Evolutionary conservation across 805 yeast species (phyloP).

Genomic region (Nakazawaea ambrosiae): DNA sequence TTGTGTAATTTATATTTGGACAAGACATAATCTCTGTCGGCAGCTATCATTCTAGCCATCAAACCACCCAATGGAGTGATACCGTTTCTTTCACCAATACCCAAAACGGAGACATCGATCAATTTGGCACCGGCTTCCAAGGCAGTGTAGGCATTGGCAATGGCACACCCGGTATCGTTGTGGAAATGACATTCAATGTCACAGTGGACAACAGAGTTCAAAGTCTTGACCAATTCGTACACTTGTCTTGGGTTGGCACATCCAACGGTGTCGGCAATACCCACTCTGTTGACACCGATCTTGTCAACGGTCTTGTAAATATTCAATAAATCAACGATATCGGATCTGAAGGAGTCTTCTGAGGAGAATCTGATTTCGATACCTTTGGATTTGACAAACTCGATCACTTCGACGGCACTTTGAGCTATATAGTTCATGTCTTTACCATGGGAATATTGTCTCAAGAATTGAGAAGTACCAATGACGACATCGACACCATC

Average conservation of each 20-base stretch:
- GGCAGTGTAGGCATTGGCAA: conserved; percentile 97
- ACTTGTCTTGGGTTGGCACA: conserved; percentile 99
- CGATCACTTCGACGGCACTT: conserved; percentile 93
- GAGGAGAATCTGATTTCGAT: conserved; percentile 95
- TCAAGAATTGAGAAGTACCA: conserved; percentile 92
- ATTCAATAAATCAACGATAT: conserved; percentile 88
- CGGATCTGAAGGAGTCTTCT: conserved; percentile 96
- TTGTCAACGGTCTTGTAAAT: conserved; percentile 95
- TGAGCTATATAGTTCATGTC: conserved; percentile 97
- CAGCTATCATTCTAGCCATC: conserved; percentile 99
- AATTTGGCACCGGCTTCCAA: conserved; percentile 95
- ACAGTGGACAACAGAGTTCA: conserved; percentile 88
- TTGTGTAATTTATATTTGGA: conserved; percentile 93
- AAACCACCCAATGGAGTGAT: conserved; percentile 96
- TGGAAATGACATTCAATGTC: conserved; percentile 99
- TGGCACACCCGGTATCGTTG: conserved; percentile 98
- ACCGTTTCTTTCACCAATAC: conserved; percentile 99
- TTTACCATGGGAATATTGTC: conserved; percentile 95
- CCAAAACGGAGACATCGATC: conserved; percentile 91
- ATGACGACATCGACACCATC: conserved; percentile 98
- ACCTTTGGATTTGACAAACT: conserved; percentile 93
- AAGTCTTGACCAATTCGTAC: conserved; percentile 90
- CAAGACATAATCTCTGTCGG: conserved; percentile 92
- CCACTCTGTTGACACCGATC: conserved; percentile 97
- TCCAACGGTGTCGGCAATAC: conserved; percentile 99